These are phyloP conservation scores for Flaveria linearis DNA, from an alignment of 129 eudicot genomes.

Conservation along the genomic window DNA sequence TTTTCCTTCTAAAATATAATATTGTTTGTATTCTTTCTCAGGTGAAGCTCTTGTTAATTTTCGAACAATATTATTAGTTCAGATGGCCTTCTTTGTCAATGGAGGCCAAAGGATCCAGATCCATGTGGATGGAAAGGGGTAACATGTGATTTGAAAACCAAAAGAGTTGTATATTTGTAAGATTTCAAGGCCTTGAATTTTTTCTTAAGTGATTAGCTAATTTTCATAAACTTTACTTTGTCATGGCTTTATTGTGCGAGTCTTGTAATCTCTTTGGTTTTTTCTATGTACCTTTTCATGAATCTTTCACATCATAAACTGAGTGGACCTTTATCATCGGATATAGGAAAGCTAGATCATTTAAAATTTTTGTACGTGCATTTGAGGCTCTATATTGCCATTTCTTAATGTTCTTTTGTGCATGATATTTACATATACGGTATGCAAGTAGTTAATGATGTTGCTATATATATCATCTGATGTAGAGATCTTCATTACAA, in stretches of 20 bases:
- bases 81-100: slow-evolving; percentile 72
- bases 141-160: slow-evolving; percentile 73
- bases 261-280: slow-evolving; percentile 3
- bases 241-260: not conserved
- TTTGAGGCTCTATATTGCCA: not conserved
- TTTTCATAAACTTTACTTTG: too few relatives aligned
- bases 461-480: slow-evolving; percentile 36
- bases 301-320: slow-evolving; percentile 82
- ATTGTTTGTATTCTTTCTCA: slow-evolving; percentile 27
- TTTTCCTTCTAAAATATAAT: not conserved
- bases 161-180: slow-evolving; percentile 82
- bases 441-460: slow-evolving; percentile 26
- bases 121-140: slow-evolving; percentile 98
- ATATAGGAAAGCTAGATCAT: slow-evolving; percentile 85
- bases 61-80: slow-evolving; percentile 64
- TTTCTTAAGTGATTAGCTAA: too few relatives aligned
- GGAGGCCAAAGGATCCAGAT: slow-evolving; percentile 97
- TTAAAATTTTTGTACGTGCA: slow-evolving; percentile 38
- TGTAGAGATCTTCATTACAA: slow-evolving; percentile 85
- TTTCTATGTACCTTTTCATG: slow-evolving; percentile 44
- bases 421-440: slow-evolving; percentile 2
- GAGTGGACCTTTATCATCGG: slow-evolving; percentile 86
- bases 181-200: slow-evolving; percentile 26
- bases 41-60: slow-evolving; percentile 92
- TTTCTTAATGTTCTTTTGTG: slow-evolving; percentile 4